Percentiles rank a stretch among this genome's conserved stretches.
These are phyloP conservation scores for Picochlorum sp. DNA, from an alignment of 139 green algal species.

Conservation along the genomic window DNA sequence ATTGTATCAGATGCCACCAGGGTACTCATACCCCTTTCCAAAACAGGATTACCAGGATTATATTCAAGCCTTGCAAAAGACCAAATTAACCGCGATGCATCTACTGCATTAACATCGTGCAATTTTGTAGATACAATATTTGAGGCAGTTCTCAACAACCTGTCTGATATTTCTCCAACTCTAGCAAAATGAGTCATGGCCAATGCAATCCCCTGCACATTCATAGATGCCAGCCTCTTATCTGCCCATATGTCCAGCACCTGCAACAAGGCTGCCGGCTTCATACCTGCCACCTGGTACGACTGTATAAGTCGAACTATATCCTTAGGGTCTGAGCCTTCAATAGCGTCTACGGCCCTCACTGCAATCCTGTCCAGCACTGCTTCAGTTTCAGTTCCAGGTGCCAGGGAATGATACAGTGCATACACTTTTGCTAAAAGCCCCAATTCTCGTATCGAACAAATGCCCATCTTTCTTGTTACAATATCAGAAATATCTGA, in stretches of 20 bases:
- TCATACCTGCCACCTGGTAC: slow-evolving; percentile 15
- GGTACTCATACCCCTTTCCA: slow-evolving; percentile 1
- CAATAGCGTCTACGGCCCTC: slow-evolving; percentile 1
- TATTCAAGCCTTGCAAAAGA: slow-evolving; percentile 18
- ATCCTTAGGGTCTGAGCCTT: slow-evolving; percentile 14
- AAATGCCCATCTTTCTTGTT: no score
- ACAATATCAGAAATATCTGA: no score
- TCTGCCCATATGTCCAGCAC: slow-evolving; percentile 20
- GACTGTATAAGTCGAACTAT: slow-evolving; percentile 5
- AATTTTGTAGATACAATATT: slow-evolving; percentile 2
- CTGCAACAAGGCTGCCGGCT: slow-evolving; percentile 7
- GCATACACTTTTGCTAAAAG: slow-evolving; percentile 1
- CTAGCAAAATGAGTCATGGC: slow-evolving; percentile 20
- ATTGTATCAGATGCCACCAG: neutral
- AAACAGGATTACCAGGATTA: neutral
- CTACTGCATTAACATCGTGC: neutral
- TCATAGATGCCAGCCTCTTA: slow-evolving; percentile 6
- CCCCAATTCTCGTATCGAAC: slow-evolving; percentile 15
- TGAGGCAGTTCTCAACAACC: slow-evolving; percentile 12
- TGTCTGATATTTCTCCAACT: slow-evolving; percentile 5
- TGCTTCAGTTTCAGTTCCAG: neutral
- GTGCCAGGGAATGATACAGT: neutral
- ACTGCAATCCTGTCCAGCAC: slow-evolving; percentile 7
- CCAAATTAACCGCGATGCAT: slow-evolving; percentile 13
- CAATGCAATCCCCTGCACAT: slow-evolving; percentile 5